phyloP scores from a whole-genome alignment of 2,329 filamentous ascomycete species.

The Fusarium sp. region DNA sequence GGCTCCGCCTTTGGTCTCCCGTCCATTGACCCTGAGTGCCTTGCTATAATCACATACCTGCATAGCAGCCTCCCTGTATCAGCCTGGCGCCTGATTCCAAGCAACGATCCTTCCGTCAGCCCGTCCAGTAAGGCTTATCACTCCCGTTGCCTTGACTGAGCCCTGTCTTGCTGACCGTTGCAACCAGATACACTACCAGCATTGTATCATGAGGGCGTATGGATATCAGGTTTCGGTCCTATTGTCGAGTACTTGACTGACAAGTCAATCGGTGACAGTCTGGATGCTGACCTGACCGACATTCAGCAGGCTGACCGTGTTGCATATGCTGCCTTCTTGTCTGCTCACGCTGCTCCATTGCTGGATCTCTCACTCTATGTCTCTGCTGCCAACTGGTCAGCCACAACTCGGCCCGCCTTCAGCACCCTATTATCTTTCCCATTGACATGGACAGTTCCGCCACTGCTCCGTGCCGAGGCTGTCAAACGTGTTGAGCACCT shows the following conservation, averaged over 20 bases:
- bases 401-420: slow-evolving; percentile 82
- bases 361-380: slow-evolving; percentile 91
- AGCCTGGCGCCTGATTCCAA: slow-evolving; percentile 77
- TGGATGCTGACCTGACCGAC: slow-evolving; percentile 56
- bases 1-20: slow-evolving; percentile 88
- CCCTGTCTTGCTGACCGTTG: slow-evolving; percentile 40
- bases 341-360: slow-evolving; percentile 79
- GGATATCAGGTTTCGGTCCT: slow-evolving; percentile 69
- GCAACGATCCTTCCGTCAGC: slow-evolving; percentile 77
- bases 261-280: slow-evolving; percentile 50
- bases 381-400: slow-evolving; percentile 87
- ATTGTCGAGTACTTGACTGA: slow-evolving; percentile 69
- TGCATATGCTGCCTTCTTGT: slow-evolving; percentile 75
- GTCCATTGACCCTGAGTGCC: slow-evolving; percentile 91
- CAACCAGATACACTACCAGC: slow-evolving; percentile 65
- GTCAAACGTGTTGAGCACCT: slow-evolving; percentile 76
- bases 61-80: slow-evolving; percentile 69
- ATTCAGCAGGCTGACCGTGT: slow-evolving; percentile 59
- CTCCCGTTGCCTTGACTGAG: slow-evolving; percentile 12
- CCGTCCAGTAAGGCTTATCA: slow-evolving; percentile 70
- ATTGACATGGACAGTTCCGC: slow-evolving; percentile 86
- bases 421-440: slow-evolving; percentile 85
- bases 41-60: slow-evolving; percentile 84
- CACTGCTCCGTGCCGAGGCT: slow-evolving; percentile 76
- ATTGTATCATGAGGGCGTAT: slow-evolving; percentile 63